Evolutionary conservation across 495 filamentous ascomycete species (phyloP).

Genomic region (Tuber indicum): DNA sequence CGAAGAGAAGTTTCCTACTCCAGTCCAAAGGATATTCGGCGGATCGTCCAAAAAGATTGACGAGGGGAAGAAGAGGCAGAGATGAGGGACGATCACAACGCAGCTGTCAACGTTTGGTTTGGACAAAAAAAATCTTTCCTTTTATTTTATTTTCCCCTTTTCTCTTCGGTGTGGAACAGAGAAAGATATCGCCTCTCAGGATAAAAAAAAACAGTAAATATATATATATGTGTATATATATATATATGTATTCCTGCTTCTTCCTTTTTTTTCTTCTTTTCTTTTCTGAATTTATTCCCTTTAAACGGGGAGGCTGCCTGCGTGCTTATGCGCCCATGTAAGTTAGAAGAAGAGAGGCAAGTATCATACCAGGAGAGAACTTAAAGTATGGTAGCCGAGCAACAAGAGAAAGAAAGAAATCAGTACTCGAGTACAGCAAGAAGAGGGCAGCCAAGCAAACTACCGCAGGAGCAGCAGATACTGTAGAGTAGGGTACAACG

Average conservation of each 20-base stretch:
- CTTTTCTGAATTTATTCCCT: conserved; percentile 24
- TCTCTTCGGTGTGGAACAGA: conserved; percentile 13
- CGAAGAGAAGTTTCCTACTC: conserved; percentile 19
- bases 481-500: conserved; percentile 34
- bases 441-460: conserved; percentile 18
- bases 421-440: not conserved
- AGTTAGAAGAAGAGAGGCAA: conserved; percentile 5
- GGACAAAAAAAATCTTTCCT: conserved; percentile 12
- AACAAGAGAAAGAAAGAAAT: not conserved
- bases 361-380: not conserved
- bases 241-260: not conserved
- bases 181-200: conserved; percentile 21
- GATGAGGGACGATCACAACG: conserved; percentile 29
- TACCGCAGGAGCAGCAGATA: conserved; percentile 35
- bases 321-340: conserved; percentile 3
- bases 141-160: not conserved
- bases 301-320: conserved; percentile 13
- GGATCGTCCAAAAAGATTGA: conserved; percentile 35
- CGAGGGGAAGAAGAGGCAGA: conserved; percentile 27
- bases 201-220: conserved; percentile 20
- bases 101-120: conserved; percentile 18
- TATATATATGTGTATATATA: not conserved
- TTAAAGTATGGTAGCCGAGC: not conserved
- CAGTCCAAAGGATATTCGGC: conserved; percentile 29
- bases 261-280: not conserved